phyloP scores from a whole-genome alignment of 805 yeast species.

The Ogataea dorogensis region DNA sequence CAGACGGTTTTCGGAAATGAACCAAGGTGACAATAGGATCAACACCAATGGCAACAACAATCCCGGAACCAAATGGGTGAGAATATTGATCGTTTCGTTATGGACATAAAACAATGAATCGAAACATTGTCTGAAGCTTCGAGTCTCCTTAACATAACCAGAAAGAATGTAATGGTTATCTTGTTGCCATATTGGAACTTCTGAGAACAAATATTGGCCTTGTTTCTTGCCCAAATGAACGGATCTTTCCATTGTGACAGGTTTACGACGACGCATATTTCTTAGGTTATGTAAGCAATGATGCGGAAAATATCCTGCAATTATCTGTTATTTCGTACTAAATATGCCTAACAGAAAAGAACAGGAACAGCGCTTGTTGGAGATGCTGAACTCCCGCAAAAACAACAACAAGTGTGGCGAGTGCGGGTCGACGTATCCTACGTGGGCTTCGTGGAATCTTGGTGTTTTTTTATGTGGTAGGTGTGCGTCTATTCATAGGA shows the following conservation, averaged over 20 bases:
- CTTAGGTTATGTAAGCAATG: slow-evolving; percentile 1
- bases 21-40: slow-evolving; percentile 25
- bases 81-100: slow-evolving; percentile 53
- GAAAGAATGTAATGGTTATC: slow-evolving; percentile 52
- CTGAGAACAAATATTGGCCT: slow-evolving; percentile 33
- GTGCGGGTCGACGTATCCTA: slow-evolving; percentile 67
- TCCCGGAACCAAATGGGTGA: slow-evolving; percentile 50
- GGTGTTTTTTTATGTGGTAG: slow-evolving; percentile 81
- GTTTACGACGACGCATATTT: too few relatives aligned
- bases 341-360: slow-evolving; percentile 11
- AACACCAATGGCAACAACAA: slow-evolving; percentile 30
- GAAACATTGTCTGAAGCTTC: slow-evolving; percentile 39
- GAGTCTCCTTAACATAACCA: slow-evolving; percentile 51
- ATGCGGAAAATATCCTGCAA: not conserved
- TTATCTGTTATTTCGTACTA: slow-evolving; percentile 1
- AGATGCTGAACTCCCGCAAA: slow-evolving; percentile 53
- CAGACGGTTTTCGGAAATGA: slow-evolving; percentile 16
- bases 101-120: slow-evolving; percentile 45
- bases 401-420: slow-evolving; percentile 79
- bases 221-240: too few relatives aligned
- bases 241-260: too few relatives aligned
- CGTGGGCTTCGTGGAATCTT: slow-evolving; percentile 46
- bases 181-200: slow-evolving; percentile 54
- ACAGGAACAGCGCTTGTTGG: slow-evolving; percentile 44
- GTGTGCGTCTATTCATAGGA: slow-evolving; percentile 77